Conservation (phyloP, 768 basidiomycete genomes). For the Hericium erinaceus region DNA sequence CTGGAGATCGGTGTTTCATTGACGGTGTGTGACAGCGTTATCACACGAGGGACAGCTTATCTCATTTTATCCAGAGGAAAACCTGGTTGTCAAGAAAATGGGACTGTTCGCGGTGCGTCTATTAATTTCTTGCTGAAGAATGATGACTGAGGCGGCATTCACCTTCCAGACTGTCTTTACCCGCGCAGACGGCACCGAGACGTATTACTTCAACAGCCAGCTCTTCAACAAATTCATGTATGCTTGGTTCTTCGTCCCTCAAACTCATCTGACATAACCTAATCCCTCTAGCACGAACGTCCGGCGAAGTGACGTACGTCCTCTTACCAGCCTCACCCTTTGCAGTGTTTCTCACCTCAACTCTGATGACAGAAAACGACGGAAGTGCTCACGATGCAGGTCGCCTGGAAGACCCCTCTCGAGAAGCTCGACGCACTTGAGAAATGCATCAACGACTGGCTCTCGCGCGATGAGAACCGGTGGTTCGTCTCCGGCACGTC, state of each 20-base stretch:
- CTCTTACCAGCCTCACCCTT: slow-evolving; percentile 3
- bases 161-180: slow-evolving; percentile 50
- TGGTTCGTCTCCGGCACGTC: slow-evolving; percentile 68
- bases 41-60: background rate
- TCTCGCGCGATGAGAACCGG: slow-evolving; percentile 68
- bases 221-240: slow-evolving; percentile 70
- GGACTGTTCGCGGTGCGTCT: slow-evolving; percentile 58
- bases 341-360: background rate
- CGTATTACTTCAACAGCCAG: slow-evolving; percentile 76
- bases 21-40: slow-evolving; percentile 32
- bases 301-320: slow-evolving; percentile 55
- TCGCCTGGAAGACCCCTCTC: slow-evolving; percentile 68
- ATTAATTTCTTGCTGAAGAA: background rate
- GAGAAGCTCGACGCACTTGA: slow-evolving; percentile 66
- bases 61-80: slow-evolving; percentile 35
- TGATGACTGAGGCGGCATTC: background rate
- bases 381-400: slow-evolving; percentile 58
- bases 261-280: background rate
- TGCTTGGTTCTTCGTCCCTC: slow-evolving; percentile 14
- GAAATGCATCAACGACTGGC: slow-evolving; percentile 61
- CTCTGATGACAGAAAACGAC: slow-evolving; percentile 43
- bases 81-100: slow-evolving; percentile 71
- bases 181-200: slow-evolving; percentile 66
- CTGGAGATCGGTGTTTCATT: slow-evolving; percentile 75
- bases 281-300: slow-evolving; percentile 47